Base-by-base conservation (phyloP, 1,284 basidiomycete genomes). In the Cystobasidium pallidum region DNA sequence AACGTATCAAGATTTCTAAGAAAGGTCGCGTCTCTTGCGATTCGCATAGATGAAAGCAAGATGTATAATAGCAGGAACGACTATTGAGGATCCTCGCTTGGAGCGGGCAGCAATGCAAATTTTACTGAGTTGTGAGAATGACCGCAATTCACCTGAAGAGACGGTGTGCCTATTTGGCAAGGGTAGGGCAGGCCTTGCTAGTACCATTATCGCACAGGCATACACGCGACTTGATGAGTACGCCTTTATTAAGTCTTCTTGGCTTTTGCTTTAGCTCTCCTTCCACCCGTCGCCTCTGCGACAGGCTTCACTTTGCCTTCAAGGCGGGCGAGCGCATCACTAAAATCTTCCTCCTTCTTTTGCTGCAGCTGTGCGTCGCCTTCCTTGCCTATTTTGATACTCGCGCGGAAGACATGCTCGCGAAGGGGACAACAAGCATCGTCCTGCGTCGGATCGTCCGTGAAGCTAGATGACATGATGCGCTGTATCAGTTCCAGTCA, bases 361-460 rank as follows among this genome's bases (percentile, higher is more conserved):
- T 63, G 59, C 36, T 58, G 43, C 34, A 71, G 24, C 24, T 71
- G 34, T 3, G 43, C 39, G 41, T 71, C 68, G 7, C 68, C 68
- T 45, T 71, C 68, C 24, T 64, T 71, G 11, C 68, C 59, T 30
- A 71, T 64, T 61, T 71, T 71, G 43, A 71, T 71, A 21, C 68
- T 71, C 1, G 68, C 68, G 41, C 32, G 34, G 49, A 71, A 71
- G 32, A 54, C 51, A 34, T 71, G 68, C 21, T 63, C 21, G 0
- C 61, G 28, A n/a, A 71, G 68, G 19, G 21, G 32, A 30, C 68
- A 71, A 34, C 68, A 71, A 2, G 45, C 59, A 30, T 63, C 47
- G 34, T 54, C 45, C 24, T 54, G 30, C 1, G 30, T 24, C 1
- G 15, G n/a, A n/a, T 63, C 59, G 34, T 64, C 68, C 28, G 47